phyloP scores from a whole-genome alignment of 257 asterid genomes.

The Craterostigma plantagineum region DNA sequence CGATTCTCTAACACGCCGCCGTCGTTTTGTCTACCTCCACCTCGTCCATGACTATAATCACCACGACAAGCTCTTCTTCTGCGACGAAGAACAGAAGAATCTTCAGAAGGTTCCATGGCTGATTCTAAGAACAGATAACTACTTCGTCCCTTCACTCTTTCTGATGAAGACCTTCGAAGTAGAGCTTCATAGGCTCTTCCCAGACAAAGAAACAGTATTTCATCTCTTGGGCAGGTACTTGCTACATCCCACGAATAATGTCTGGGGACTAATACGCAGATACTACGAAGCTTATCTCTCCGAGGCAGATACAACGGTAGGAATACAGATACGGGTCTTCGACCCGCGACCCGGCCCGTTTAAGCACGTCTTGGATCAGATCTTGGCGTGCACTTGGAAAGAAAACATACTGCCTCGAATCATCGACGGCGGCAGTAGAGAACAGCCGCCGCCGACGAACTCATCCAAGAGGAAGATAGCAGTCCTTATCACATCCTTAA shows the following conservation, averaged over 20 bases:
- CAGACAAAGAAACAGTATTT: conserved; percentile 50
- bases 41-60: conserved; percentile 46
- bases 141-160: conserved; percentile 60
- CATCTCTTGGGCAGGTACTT: conserved; percentile 59
- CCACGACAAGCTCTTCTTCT: conserved; percentile 48
- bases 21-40: conserved; percentile 45
- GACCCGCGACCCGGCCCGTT: conserved; percentile 19
- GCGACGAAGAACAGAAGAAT: conserved; percentile 35
- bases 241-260: conserved; percentile 57
- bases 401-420: conserved; percentile 33
- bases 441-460: conserved; percentile 7
- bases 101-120: conserved; percentile 40
- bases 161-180: conserved; percentile 37
- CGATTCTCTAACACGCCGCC: conserved; percentile 5
- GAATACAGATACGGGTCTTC: conserved; percentile 52
- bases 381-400: conserved; percentile 29
- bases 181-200: conserved; percentile 39
- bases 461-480: conserved; percentile 13
- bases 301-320: conserved; percentile 32
- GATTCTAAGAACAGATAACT: conserved; percentile 39
- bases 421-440: no score
- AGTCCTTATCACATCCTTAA: conserved; percentile 40
- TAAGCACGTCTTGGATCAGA: conserved; percentile 39
- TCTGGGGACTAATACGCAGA: conserved; percentile 54
- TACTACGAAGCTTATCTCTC: conserved; percentile 45